Percentiles rank a stretch among this genome's conserved stretches.
Conservation (phyloP, 192 early-diverging fungal species). For the Podila horticola region DNA sequence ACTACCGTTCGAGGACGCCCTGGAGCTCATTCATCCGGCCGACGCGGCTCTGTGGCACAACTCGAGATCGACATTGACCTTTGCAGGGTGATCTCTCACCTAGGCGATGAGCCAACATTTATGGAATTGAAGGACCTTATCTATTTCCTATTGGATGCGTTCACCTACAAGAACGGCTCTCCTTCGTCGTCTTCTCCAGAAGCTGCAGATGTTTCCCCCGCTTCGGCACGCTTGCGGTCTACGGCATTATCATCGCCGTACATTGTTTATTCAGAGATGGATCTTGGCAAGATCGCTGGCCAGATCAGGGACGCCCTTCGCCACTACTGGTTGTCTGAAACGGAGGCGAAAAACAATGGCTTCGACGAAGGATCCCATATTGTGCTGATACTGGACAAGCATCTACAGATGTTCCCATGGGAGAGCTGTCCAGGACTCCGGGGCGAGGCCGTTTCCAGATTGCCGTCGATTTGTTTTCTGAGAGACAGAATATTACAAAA, state of each 20-base stretch:
- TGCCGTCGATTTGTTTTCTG: slow-evolving; percentile 82
- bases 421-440: slow-evolving; percentile 85
- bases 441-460: slow-evolving; percentile 75
- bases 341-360: slow-evolving; percentile 33
- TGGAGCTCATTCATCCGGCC: slow-evolving; percentile 17
- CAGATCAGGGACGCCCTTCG: slow-evolving; percentile 38
- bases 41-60: slow-evolving; percentile 32
- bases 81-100: slow-evolving; percentile 62
- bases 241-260: not conserved
- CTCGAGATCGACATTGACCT: slow-evolving; percentile 67
- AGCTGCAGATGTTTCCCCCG: not conserved
- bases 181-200: not conserved
- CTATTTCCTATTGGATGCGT: slow-evolving; percentile 74
- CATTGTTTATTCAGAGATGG: slow-evolving; percentile 28
- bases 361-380: slow-evolving; percentile 66
- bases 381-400: slow-evolving; percentile 88
- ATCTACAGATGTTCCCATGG: slow-evolving; percentile 88
- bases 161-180: slow-evolving; percentile 57
- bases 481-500: slow-evolving; percentile 66
- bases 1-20: not conserved
- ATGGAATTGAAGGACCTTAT: slow-evolving; percentile 76
- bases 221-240: not conserved
- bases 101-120: slow-evolving; percentile 62
- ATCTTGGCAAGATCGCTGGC: slow-evolving; percentile 24
- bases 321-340: slow-evolving; percentile 21